Base-by-base conservation (phyloP, 495 filamentous ascomycete species). In the Lasiosphaeria ovina region DNA sequence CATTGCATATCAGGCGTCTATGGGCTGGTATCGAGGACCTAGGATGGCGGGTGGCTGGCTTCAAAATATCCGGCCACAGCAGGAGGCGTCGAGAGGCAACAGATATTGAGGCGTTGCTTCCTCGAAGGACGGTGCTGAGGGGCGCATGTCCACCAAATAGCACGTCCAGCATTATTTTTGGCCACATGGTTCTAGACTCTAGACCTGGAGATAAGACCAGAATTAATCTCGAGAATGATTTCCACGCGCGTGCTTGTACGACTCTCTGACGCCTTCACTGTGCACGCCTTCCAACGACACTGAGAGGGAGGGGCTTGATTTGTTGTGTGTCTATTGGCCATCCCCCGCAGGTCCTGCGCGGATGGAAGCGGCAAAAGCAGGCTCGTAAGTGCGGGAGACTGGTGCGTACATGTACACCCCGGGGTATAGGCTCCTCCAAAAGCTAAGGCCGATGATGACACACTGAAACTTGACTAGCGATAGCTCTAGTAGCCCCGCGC, bases 1-100 rank as follows among this genome's bases (percentile, higher is more conserved):
- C 63, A 65, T 65, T 55, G 55, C 59, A 61, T 47, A 47, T 65
- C 55, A 51, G 62, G 61, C 61, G 61, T 63, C 61, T 60, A 59
- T 38, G 59, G 59, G 50, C 45, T 61, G 54, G 54, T 49, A 35
- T 61, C 40, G 38, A 49, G 24, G 35, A 52, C 47, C 34, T 32
- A 35, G 16, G 11, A 40, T 3, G 55, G 42, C 17, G 40, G 60
- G 51, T 60, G 50, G 52, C 34, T 49, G 53, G 44, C 35, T 54
- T 38, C 54, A 60, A 60, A 44, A 33, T 38, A 60, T 44, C 38
- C 31, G 45, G 58, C 50, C 36, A 59, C 35, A 59, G 51, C 48
- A 59, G 57, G 51, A 35, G 35, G 9, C 12, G 10, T 11, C 12
- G 44, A 42, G 44, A 47, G 44, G 44, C 11, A 47, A 47, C 44